Evolutionary conservation across 352 stramenopile genomes (phyloP), one percentile per base, ranked within the genome.

Genomic region (Phytophthora citricola): DNA sequence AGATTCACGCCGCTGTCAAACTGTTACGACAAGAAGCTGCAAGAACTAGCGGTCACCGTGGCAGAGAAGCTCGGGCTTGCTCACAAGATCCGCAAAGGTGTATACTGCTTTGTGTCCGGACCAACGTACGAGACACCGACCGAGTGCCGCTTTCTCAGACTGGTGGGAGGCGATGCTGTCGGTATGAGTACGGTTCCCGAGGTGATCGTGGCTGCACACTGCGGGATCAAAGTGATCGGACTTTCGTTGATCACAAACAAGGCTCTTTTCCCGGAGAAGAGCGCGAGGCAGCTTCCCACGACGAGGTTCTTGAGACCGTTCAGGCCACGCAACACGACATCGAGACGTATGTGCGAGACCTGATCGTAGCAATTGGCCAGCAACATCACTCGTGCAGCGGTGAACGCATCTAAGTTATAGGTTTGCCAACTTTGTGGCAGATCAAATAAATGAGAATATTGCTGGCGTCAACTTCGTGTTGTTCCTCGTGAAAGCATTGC

Each of bases 171-270:
- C 20, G 94, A 98, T 72, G 85, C 91, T 17, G 97, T 99, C 2
- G 97, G 97, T 14, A 99, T 99, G 97, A 97, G 82, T 59, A 99
- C 97, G 0, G 91, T 98, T 15, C 97, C 97, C 0, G 97, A 99
- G 71, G 92, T 99, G 43, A 92, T 99, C n/a, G 95, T 98, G 17
- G 96, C 96, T 2, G 84, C 90, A 51, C 97, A 99, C 76, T 97
- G 92, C 51, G 95, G 94, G 7, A 88, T 99, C 58, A 89, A 96
- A 68, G 94, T 99, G 11, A 78, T 99, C 39, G 97, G 92, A n/a
- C 66, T 99, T 29, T 98, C 90, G 47, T 73, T 99, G 24, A 98
- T 99, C 69, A 99, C 97, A 20, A 99, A 99, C 79, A 92, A 90
- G 63, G 84, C 86, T 31, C 85, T 96, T 34, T 89, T 67, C 86